phyloP scores from a whole-genome alignment of 2,329 filamentous ascomycete species.

The Phoma sp. region DNA sequence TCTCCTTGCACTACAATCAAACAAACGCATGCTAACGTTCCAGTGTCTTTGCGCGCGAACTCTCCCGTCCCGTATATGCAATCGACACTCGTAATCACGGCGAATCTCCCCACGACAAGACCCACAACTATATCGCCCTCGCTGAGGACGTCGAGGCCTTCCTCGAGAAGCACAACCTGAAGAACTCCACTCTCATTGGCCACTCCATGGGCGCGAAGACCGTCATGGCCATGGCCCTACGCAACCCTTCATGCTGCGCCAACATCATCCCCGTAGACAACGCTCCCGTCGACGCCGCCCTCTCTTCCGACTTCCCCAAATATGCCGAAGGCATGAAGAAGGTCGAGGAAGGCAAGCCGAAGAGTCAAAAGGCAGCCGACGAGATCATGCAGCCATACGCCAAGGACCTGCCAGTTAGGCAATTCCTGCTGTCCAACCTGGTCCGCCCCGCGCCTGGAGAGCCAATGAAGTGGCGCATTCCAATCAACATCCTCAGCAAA shows the following conservation, averaged over 20 bases:
- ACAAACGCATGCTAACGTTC: neutral
- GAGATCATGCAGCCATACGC: slow-evolving; percentile 79
- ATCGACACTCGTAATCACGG: slow-evolving; percentile 94
- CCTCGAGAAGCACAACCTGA: slow-evolving; percentile 73
- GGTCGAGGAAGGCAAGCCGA: slow-evolving; percentile 74
- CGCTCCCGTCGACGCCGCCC: slow-evolving; percentile 80
- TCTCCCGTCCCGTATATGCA: slow-evolving; percentile 82
- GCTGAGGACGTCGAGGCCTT: slow-evolving; percentile 84
- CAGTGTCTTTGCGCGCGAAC: slow-evolving; percentile 80
- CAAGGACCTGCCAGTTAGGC: slow-evolving; percentile 76
- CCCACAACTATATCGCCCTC: slow-evolving; percentile 83
- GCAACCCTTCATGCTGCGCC: slow-evolving; percentile 70
- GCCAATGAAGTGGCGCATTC: slow-evolving; percentile 77
- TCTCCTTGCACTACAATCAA: neutral
- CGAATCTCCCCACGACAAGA: slow-evolving; percentile 77
- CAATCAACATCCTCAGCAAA: slow-evolving; percentile 72
- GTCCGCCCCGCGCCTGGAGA: slow-evolving; percentile 62
- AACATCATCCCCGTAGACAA: slow-evolving; percentile 89
- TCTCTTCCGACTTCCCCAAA: slow-evolving; percentile 76
- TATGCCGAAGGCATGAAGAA: slow-evolving; percentile 87
- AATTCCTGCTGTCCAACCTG: slow-evolving; percentile 91
- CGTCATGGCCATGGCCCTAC: slow-evolving; percentile 85
- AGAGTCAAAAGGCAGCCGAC: slow-evolving; percentile 79
- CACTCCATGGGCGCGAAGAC: slow-evolving; percentile 98
- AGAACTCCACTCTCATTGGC: slow-evolving; percentile 79